Evolutionary conservation across 805 yeast genomes (phyloP).

Genomic region (Scheffersomyces ergatensis): DNA sequence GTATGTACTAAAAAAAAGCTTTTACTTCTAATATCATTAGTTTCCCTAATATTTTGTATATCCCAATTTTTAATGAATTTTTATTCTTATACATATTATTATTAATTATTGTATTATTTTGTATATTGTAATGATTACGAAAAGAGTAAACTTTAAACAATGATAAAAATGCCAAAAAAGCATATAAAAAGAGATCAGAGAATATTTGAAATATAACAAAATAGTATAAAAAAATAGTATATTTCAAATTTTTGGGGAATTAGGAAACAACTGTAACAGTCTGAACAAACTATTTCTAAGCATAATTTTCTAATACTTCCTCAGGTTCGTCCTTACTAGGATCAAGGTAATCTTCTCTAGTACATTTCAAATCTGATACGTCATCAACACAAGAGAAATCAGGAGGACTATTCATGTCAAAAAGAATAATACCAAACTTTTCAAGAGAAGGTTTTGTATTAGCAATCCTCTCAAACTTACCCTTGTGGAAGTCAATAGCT

Average conservation of each 20-base stretch:
- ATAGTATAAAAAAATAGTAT: no score
- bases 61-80: background rate
- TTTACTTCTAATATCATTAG: no score
- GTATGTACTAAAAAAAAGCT: no score
- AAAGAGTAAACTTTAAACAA: no score
- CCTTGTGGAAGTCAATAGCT: background rate
- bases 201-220: no score
- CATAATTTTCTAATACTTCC: background rate
- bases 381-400: slow-evolving; percentile 14
- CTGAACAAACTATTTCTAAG: no score
- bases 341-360: background rate
- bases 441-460: slow-evolving; percentile 2
- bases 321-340: background rate
- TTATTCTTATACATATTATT: background rate
- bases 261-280: no score
- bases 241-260: no score
- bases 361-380: slow-evolving; percentile 7
- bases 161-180: no score
- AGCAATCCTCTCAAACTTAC: background rate
- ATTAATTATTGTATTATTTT: no score
- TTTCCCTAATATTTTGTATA: background rate
- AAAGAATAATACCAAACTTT: slow-evolving; percentile 13
- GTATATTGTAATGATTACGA: no score
- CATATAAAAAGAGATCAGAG: no score
- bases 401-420: slow-evolving; percentile 10